Evolutionary conservation across 2,329 filamentous ascomycete species (phyloP).

Genomic region (Fusarium neocosmosporiellum): DNA sequence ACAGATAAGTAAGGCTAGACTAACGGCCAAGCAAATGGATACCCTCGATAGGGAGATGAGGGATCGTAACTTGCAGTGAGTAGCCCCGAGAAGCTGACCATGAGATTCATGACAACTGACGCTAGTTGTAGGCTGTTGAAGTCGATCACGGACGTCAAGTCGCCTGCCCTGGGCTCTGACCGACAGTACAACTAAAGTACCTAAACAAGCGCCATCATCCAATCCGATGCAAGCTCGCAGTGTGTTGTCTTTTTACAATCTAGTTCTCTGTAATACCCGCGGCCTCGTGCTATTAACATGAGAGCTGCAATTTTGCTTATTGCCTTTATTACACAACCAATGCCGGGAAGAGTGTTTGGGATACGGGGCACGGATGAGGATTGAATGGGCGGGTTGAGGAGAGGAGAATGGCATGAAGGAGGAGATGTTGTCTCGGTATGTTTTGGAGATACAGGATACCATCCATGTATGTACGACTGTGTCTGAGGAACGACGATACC

Average conservation of each 20-base stretch:
- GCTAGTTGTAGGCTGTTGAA: slow-evolving; percentile 34
- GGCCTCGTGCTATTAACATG: slow-evolving; percentile 20
- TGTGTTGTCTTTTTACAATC: slow-evolving; percentile 30
- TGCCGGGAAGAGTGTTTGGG: slow-evolving; percentile 21
- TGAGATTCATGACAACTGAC: slow-evolving; percentile 11
- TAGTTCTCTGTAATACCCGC: slow-evolving; percentile 45
- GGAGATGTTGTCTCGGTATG: not conserved
- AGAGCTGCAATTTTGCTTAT: slow-evolving; percentile 37
- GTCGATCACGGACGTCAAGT: slow-evolving; percentile 43
- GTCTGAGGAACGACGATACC: slow-evolving; percentile 36
- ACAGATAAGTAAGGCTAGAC: slow-evolving; percentile 58
- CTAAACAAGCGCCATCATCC: slow-evolving; percentile 10
- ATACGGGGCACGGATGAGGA: slow-evolving; percentile 10
- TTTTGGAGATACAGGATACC: slow-evolving; percentile 8
- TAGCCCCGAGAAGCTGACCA: slow-evolving; percentile 38
- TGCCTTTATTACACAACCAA: slow-evolving; percentile 31
- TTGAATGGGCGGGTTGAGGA: not conserved
- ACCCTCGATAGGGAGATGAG: slow-evolving; percentile 67
- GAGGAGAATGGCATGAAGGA: slow-evolving; percentile 16
- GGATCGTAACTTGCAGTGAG: slow-evolving; percentile 63
- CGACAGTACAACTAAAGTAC: slow-evolving; percentile 27
- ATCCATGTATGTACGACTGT: slow-evolving; percentile 28
- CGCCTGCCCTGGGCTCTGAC: slow-evolving; percentile 24
- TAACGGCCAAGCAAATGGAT: slow-evolving; percentile 62
- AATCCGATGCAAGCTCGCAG: slow-evolving; percentile 20